Conservation (phyloP, 1,139 yeast genomes). For the Kodamaea plutei region DNA sequence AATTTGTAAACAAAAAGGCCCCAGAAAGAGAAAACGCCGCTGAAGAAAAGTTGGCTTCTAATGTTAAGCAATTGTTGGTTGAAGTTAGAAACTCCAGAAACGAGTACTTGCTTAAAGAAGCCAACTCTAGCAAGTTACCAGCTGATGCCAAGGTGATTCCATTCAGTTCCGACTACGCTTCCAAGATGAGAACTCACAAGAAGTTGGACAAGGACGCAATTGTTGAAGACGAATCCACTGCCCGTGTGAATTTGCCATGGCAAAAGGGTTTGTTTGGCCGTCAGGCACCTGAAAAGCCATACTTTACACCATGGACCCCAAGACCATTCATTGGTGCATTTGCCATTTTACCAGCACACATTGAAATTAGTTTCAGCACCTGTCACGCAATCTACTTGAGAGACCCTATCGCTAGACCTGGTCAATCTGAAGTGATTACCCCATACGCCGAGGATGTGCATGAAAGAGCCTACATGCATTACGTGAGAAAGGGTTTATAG, state of each 20-base stretch:
- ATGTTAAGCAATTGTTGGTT: slow-evolving; percentile 51
- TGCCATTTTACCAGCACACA: slow-evolving; percentile 86
- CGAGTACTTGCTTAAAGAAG: slow-evolving; percentile 45
- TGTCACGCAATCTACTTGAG: slow-evolving; percentile 94
- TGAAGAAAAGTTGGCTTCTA: slow-evolving; percentile 40
- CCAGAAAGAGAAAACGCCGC: slow-evolving; percentile 31
- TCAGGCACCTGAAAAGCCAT: slow-evolving; percentile 68
- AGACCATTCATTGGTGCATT: slow-evolving; percentile 91
- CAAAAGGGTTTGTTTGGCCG: slow-evolving; percentile 77
- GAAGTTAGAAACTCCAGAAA: slow-evolving; percentile 50
- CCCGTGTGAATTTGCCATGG: slow-evolving; percentile 61
- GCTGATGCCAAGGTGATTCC: slow-evolving; percentile 31
- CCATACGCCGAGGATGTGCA: slow-evolving; percentile 84
- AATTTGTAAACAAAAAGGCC: slow-evolving; percentile 31
- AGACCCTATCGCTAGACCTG: slow-evolving; percentile 97
- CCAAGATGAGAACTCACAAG: slow-evolving; percentile 45
- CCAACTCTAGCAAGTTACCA: slow-evolving; percentile 23
- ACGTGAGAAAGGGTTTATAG: slow-evolving; percentile 74
- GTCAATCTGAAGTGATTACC: slow-evolving; percentile 90
- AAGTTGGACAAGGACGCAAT: slow-evolving; percentile 50
- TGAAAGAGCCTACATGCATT: slow-evolving; percentile 94
- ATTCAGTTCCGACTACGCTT: slow-evolving; percentile 56
- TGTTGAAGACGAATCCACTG: slow-evolving; percentile 51
- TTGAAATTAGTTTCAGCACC: slow-evolving; percentile 83
- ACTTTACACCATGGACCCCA: slow-evolving; percentile 96